Conservation (phyloP, 176 grass and related monocot species). For the Cenchrus americanus region DNA sequence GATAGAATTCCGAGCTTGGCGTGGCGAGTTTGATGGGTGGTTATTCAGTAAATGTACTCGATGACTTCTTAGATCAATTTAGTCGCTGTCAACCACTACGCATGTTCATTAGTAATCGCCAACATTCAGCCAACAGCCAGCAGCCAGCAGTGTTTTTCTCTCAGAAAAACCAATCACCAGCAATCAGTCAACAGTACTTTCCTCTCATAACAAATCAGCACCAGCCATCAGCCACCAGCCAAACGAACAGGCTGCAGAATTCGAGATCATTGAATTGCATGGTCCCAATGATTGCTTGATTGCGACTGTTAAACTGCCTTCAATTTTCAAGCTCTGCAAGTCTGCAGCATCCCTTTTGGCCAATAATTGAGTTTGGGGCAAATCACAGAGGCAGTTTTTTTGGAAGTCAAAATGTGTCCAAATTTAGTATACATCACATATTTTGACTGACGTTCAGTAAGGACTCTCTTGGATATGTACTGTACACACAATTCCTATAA, state of each 20-base stretch:
- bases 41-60: neutral
- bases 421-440: neutral
- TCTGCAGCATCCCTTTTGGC: neutral
- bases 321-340: neutral
- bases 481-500: neutral
- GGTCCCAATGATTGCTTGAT: neutral
- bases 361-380: neutral
- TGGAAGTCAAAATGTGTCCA: neutral
- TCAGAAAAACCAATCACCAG: too few relatives aligned
- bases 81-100: neutral
- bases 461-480: too few relatives aligned
- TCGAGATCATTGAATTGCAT: neutral
- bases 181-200: too few relatives aligned
- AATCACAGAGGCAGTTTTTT: neutral
- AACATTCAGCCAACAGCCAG: too few relatives aligned
- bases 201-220: too few relatives aligned
- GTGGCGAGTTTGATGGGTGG: neutral
- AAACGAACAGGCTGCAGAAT: too few relatives aligned
- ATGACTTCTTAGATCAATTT: neutral
- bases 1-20: constrained; percentile 24
- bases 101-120: neutral
- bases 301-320: neutral
- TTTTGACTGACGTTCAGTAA: neutral
- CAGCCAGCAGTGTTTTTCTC: too few relatives aligned
- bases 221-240: too few relatives aligned